Evolutionary conservation across 2,329 filamentous ascomycete species (phyloP).

Genomic region (Epichloe glyceriae): DNA sequence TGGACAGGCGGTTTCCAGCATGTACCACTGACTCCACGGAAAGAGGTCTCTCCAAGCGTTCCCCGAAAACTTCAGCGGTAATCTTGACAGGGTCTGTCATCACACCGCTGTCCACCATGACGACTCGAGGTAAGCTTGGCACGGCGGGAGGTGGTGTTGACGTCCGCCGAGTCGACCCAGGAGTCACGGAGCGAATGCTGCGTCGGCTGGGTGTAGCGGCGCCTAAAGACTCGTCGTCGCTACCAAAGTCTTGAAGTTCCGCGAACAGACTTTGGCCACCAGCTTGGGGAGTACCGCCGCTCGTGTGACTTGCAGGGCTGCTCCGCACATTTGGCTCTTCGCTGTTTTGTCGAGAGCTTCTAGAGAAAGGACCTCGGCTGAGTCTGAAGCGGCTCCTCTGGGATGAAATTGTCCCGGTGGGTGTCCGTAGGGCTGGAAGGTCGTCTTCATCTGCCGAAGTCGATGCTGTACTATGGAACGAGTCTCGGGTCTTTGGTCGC

Average conservation of each 20-base stretch:
- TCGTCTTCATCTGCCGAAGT: conserved; percentile 68
- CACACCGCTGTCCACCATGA: conserved; percentile 47
- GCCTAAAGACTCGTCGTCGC: conserved; percentile 59
- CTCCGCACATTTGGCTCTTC: conserved; percentile 45
- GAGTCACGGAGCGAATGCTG: conserved; percentile 33
- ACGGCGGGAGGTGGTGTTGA: conserved; percentile 34
- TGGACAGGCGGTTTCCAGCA: conserved; percentile 11
- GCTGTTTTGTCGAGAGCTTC: conserved; percentile 48
- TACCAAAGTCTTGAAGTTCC: conserved; percentile 71
- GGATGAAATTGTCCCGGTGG: conserved; percentile 42
- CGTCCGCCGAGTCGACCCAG: conserved; percentile 31
- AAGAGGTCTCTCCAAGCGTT: conserved; percentile 18
- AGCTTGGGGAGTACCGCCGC: conserved; percentile 38
- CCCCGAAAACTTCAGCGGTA: conserved; percentile 7
- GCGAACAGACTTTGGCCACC: conserved; percentile 74
- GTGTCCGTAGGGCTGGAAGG: conserved; percentile 44
- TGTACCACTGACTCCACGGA: conserved; percentile 31
- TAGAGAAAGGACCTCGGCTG: conserved; percentile 46
- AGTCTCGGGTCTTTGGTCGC: conserved; percentile 43
- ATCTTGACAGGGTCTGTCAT: conserved; percentile 47
- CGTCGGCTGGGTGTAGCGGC: conserved; percentile 42
- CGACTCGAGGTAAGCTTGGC: conserved; percentile 35
- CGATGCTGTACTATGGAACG: conserved; percentile 78
- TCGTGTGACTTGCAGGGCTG: conserved; percentile 45
- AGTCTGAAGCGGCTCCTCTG: conserved; percentile 62